phyloP scores from a whole-genome alignment of 2,329 filamentous ascomycete species.

The Penicillium corylophilum region DNA sequence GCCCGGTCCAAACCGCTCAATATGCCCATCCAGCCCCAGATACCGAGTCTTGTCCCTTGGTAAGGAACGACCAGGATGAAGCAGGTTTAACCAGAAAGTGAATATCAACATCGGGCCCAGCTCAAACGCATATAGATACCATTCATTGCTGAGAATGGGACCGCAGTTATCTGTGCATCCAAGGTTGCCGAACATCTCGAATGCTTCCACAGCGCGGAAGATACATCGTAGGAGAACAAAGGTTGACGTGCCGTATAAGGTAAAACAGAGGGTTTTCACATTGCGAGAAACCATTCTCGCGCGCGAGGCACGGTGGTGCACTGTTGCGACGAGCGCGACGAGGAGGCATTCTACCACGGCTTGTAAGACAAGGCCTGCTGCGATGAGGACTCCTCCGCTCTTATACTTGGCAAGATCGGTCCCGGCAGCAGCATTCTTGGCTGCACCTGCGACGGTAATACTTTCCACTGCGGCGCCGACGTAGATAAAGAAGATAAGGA shows the following conservation, averaged over 20 bases:
- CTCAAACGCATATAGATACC: slow-evolving; percentile 41
- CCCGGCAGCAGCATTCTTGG: slow-evolving; percentile 21
- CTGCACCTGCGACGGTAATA: slow-evolving; percentile 34
- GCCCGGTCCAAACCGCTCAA: slow-evolving; percentile 34
- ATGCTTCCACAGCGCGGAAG: slow-evolving; percentile 37
- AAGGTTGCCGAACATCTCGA: slow-evolving; percentile 23
- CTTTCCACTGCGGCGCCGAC: slow-evolving; percentile 36
- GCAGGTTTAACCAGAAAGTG: slow-evolving; percentile 36
- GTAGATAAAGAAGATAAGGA: slow-evolving; percentile 39
- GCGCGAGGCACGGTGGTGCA: slow-evolving; percentile 30
- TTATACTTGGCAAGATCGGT: slow-evolving; percentile 17
- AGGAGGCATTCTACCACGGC: slow-evolving; percentile 32
- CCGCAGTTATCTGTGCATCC: slow-evolving; percentile 26
- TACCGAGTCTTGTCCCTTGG: slow-evolving; percentile 29
- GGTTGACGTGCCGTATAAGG: slow-evolving; percentile 37
- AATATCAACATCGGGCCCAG: slow-evolving; percentile 37
- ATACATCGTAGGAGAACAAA: slow-evolving; percentile 38
- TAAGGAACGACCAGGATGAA: slow-evolving; percentile 37
- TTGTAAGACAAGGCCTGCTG: slow-evolving; percentile 32
- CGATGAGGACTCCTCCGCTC: slow-evolving; percentile 28
- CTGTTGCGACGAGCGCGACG: slow-evolving; percentile 24
- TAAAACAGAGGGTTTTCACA: slow-evolving; percentile 32
- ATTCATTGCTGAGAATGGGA: slow-evolving; percentile 32
- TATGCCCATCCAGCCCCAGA: slow-evolving; percentile 29
- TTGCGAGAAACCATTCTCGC: slow-evolving; percentile 28